A percentile compares a stretch with the other conserved stretches of the same genome.
Conservation (phyloP, 306 rosid genomes). For the Biancaea sappan region DNA sequence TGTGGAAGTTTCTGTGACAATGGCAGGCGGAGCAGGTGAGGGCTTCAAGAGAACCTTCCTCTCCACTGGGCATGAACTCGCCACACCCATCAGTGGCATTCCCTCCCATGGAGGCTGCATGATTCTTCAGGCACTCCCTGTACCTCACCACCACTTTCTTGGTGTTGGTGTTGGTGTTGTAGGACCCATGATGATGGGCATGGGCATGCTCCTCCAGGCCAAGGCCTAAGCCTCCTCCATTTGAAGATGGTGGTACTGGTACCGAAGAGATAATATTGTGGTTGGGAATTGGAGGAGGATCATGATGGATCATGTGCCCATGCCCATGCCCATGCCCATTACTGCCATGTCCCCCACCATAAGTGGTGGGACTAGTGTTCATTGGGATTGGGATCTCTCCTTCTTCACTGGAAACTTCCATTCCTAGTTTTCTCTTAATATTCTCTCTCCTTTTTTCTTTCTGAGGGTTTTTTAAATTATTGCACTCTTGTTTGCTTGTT, state of each 20-base stretch:
- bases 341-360: constrained; percentile 34
- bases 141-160: constrained; percentile 49
- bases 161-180: background rate
- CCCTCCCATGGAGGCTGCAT: constrained; percentile 94
- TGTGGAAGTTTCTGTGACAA: constrained; percentile 92
- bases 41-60: constrained; percentile 78
- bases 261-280: too few relatives aligned
- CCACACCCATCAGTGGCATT: constrained; percentile 92
- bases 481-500: constrained; percentile 12
- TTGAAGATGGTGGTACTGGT: constrained; percentile 11
- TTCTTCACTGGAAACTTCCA: constrained; percentile 65
- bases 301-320: too few relatives aligned
- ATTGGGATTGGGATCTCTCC: constrained; percentile 66
- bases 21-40: constrained; percentile 84
- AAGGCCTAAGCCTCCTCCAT: background rate
- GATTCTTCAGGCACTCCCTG: constrained; percentile 87
- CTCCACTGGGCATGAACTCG: constrained; percentile 91
- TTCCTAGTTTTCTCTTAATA: constrained; percentile 26
- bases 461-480: background rate
- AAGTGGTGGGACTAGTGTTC: constrained; percentile 31
- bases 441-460: background rate
- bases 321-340: constrained; percentile 48
- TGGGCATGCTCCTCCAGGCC: constrained; percentile 35
- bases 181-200: too few relatives aligned
- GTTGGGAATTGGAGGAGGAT: background rate